Conservation (phyloP, 768 basidiomycete species). For the Pisolithus microcarpus region DNA sequence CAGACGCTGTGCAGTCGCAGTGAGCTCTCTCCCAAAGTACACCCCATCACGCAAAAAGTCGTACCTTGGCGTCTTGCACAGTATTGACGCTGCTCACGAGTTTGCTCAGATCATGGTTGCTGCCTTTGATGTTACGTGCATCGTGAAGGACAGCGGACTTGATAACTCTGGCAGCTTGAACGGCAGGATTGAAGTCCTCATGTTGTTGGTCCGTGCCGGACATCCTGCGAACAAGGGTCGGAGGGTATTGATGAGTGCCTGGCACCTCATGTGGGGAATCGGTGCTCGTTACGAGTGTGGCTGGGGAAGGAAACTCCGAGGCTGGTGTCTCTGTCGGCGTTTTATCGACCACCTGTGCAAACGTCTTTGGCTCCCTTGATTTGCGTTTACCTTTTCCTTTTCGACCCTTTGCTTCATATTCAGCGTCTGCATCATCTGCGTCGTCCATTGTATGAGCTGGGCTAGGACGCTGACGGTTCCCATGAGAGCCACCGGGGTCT, state of each 20-base stretch:
- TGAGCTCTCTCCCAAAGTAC: neutral
- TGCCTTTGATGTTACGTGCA: conserved; percentile 60
- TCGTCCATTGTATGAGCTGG: conserved; percentile 19
- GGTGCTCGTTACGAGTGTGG: neutral
- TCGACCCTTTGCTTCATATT: conserved; percentile 10
- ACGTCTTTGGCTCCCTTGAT: conserved; percentile 2
- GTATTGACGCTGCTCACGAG: conserved; percentile 51
- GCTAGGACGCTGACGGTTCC: conserved; percentile 23
- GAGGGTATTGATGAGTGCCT: conserved; percentile 35
- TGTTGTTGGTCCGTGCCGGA: conserved; percentile 18
- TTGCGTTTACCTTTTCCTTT: conserved; percentile 27
- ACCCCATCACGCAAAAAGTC: neutral
- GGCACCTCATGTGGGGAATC: conserved; percentile 6
- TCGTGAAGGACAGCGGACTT: conserved; percentile 71
- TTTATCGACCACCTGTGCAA: neutral
- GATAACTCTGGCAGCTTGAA: conserved; percentile 55
- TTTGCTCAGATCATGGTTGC: conserved; percentile 34
- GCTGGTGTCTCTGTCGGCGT: conserved; percentile 7
- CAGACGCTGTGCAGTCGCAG: conserved; percentile 40
- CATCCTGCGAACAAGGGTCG: conserved; percentile 15
- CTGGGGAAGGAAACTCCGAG: conserved; percentile 4
- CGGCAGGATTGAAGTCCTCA: conserved; percentile 34
- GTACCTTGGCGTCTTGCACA: conserved; percentile 60
- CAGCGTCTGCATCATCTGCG: conserved; percentile 26
- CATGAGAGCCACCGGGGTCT: conserved; percentile 34